A percentile compares a stretch with the other conserved stretches of the same genome.
Evolutionary conservation across 75 land plant species (phyloP).

Genomic region (Cupressus sempervirens): DNA sequence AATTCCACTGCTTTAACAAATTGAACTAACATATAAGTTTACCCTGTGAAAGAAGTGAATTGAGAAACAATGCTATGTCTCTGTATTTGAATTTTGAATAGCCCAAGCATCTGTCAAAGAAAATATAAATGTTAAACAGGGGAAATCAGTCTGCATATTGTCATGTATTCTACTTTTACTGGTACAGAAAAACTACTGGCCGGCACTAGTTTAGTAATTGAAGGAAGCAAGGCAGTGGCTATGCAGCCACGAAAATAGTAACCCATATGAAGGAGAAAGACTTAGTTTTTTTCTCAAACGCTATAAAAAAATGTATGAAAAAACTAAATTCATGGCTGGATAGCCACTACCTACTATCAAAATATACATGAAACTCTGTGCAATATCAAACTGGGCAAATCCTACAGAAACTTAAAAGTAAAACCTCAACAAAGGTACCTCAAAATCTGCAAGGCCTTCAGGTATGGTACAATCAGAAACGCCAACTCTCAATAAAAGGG

Average conservation of each 20-base stretch:
- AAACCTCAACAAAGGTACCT: slow-evolving; percentile 10
- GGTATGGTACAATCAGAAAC: slow-evolving; percentile 12
- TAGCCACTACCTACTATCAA: not conserved
- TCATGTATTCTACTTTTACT: not conserved
- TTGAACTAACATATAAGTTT: not conserved
- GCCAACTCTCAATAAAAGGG: not conserved
- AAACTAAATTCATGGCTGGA: too few species aligned
- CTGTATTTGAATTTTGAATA: not conserved
- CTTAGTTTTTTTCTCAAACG: too few species aligned
- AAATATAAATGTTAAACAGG: not conserved
- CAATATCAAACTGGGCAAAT: not conserved
- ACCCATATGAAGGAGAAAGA: too few species aligned
- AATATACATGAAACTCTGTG: slow-evolving; percentile 4
- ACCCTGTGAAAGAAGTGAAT: not conserved
- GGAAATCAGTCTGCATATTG: not conserved
- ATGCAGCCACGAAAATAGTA: too few species aligned
- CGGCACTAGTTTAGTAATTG: not conserved
- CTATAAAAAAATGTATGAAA: too few species aligned
- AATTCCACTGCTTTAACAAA: not conserved
- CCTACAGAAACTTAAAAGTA: not conserved
- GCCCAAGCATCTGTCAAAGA: not conserved
- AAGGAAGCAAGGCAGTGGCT: not conserved
- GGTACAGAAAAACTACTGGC: not conserved
- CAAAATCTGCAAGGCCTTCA: not conserved
- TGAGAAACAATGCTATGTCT: not conserved